Evolutionary conservation across 139 green algal species (phyloP).

Genomic region (Chlorella sp.): DNA sequence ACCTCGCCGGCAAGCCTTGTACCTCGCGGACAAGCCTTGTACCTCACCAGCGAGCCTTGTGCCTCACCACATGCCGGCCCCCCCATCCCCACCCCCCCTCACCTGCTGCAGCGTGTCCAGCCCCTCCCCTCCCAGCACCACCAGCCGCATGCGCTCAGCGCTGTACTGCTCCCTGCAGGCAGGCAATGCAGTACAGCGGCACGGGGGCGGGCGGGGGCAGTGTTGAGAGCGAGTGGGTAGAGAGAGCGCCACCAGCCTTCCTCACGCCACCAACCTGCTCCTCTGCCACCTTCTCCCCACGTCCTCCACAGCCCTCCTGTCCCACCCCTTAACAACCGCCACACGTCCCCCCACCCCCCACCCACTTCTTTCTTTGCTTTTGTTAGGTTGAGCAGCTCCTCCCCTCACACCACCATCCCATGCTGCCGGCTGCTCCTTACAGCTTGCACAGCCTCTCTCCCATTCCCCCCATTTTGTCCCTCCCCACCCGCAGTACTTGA

Average conservation of each 20-base stretch:
- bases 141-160: constrained; percentile 92
- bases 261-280: not conserved
- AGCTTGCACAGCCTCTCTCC: too few relatives aligned
- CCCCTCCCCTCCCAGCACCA: constrained; percentile 88
- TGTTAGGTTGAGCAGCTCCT: too few relatives aligned
- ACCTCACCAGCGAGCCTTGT: too few relatives aligned
- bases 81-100: too few relatives aligned
- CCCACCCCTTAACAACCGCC: not conserved
- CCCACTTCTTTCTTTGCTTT: too few relatives aligned
- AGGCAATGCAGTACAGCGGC: not conserved
- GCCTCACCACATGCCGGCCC: too few relatives aligned
- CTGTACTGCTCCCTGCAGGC: constrained; percentile 80
- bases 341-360: not conserved
- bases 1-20: too few relatives aligned
- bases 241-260: not conserved
- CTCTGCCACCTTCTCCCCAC: not conserved
- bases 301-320: not conserved
- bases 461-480: too few relatives aligned
- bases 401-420: too few relatives aligned
- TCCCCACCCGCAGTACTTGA: constrained; percentile 86
- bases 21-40: too few relatives aligned
- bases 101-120: constrained; percentile 79
- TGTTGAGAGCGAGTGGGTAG: not conserved
- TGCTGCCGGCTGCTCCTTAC: too few relatives aligned
- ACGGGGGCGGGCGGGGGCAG: not conserved